Base-by-base conservation (phyloP, 768 basidiomycete species). In the Lactarius quietus region DNA sequence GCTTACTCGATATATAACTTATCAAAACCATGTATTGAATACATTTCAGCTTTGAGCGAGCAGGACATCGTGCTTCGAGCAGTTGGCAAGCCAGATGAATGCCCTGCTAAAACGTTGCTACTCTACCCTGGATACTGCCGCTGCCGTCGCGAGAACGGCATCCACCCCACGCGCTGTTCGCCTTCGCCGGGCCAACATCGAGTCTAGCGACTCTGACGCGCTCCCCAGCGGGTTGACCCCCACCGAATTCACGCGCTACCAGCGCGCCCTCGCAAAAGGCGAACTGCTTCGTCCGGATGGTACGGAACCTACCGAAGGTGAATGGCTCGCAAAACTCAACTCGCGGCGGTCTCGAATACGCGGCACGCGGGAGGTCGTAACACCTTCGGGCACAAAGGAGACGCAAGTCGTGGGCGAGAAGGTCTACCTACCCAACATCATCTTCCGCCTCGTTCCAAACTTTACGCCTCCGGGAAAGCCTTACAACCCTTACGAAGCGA, bases 401-500 rank as follows among this genome's bases (percentile, higher is more conserved):
- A 78, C 79, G 10, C 78, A 82, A 68, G 83, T 93, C 61, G 83
- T 93, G 61, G 95, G 91, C 61, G 86, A 89, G 70, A 86, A 86
- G 68, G 81, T 97, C 28, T 97, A 94, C 78, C 87, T 98, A 41
- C 95, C 95, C 45, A 96, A 98, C 76, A 81, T 89, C 73, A 76
- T 90, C 66, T 88, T 96, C 76, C 83, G 84, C 63, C 81, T 98
- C 63, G 86, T 95, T 52, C 86, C 92, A 28, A 98, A 98, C 74
- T 78, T 88, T 69, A 94, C 93, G 0, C 86, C 83, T 0, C 76
- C 78, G 3, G 91, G 89, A 0, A 79, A 90, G 69, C 81, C 93
- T 1, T 98, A 98, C 81, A 95, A 98, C 67, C 94, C 95, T 1
- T 94, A 89, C 79, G 89, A 94, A 75, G 95, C 94, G 10, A 98